Conservation (phyloP, 768 basidiomycete species). For the Pleurotus salmoneostramineus region DNA sequence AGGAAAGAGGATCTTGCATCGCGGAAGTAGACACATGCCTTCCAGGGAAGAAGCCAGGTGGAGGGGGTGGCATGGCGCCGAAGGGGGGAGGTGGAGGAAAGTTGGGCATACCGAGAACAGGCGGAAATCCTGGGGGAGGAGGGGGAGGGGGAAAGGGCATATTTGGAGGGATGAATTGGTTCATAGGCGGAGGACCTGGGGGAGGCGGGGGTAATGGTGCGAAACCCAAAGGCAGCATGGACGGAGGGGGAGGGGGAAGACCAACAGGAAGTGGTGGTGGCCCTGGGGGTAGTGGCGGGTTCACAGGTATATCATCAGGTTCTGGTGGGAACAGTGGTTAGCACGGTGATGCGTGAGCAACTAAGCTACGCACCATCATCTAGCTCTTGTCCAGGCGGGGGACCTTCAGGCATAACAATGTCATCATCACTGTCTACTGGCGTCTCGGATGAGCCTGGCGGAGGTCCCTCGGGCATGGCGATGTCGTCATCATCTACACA, state of each 20-base stretch:
- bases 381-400: conserved; percentile 45
- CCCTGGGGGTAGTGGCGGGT: conserved; percentile 15
- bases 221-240: conserved; percentile 14
- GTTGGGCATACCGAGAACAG: conserved; percentile 17
- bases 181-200: conserved; percentile 15
- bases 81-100: conserved; percentile 11
- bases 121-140: conserved; percentile 21
- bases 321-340: conserved; percentile 10
- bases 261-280: conserved; percentile 20
- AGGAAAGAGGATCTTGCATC: conserved; percentile 74
- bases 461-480: conserved; percentile 61
- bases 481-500: conserved; percentile 59
- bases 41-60: conserved; percentile 65
- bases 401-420: conserved; percentile 86
- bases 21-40: conserved; percentile 45
- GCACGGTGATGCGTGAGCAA: too few species aligned
- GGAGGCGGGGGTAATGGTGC: conserved; percentile 23
- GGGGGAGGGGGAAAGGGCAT: conserved; percentile 17
- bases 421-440: conserved; percentile 79
- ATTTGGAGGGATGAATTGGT: conserved; percentile 11
- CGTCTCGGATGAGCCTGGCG: conserved; percentile 47
- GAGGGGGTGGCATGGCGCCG: conserved; percentile 38
- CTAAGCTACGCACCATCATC: conserved; percentile 16
- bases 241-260: conserved; percentile 26
- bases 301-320: conserved; percentile 12